phyloP scores from a whole-genome alignment of 768 basidiomycete genomes.

The Lactarius sp. region DNA sequence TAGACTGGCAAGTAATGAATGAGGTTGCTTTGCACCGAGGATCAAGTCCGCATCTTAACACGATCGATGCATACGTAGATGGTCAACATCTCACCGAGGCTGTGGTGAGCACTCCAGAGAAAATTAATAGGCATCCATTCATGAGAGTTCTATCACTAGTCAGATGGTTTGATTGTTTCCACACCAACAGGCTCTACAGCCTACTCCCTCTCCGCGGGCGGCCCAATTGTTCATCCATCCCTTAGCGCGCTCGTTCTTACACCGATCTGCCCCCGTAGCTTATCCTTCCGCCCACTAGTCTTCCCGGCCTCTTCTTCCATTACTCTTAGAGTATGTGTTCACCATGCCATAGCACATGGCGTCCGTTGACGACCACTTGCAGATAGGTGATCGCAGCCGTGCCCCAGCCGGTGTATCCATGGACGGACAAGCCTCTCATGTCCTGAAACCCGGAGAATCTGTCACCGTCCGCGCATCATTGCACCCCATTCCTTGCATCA shows the following conservation, averaged over 20 bases:
- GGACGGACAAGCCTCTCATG: constrained; percentile 84
- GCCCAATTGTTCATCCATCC: constrained; percentile 93
- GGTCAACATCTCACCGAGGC: constrained; percentile 94
- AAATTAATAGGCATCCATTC: constrained; percentile 16
- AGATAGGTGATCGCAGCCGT: constrained; percentile 84
- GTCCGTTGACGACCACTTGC: constrained; percentile 5
- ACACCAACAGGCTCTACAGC: constrained; percentile 97
- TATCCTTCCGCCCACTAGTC: constrained; percentile 88
- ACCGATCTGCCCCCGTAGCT: constrained; percentile 91
- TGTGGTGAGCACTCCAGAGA: constrained; percentile 54
- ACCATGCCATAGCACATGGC: neutral
- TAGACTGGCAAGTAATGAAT: constrained; percentile 97
- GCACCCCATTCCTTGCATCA: constrained; percentile 91
- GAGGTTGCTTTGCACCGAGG: constrained; percentile 92
- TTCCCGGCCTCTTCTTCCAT: constrained; percentile 79
- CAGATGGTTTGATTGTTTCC: constrained; percentile 89
- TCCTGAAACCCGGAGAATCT: constrained; percentile 79
- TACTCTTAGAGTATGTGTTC: constrained; percentile 57
- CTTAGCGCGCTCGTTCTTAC: constrained; percentile 86
- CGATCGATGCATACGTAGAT: constrained; percentile 91
- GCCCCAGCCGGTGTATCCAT: constrained; percentile 88
- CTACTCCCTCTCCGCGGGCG: constrained; percentile 92
- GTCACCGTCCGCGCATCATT: constrained; percentile 81
- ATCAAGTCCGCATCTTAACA: constrained; percentile 85
- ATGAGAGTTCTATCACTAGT: constrained; percentile 42